A percentile compares a stretch with the other conserved stretches of the same genome.
Evolutionary conservation across 176 grass and related monocot species (phyloP).

Genomic region (Olyra latifolia): DNA sequence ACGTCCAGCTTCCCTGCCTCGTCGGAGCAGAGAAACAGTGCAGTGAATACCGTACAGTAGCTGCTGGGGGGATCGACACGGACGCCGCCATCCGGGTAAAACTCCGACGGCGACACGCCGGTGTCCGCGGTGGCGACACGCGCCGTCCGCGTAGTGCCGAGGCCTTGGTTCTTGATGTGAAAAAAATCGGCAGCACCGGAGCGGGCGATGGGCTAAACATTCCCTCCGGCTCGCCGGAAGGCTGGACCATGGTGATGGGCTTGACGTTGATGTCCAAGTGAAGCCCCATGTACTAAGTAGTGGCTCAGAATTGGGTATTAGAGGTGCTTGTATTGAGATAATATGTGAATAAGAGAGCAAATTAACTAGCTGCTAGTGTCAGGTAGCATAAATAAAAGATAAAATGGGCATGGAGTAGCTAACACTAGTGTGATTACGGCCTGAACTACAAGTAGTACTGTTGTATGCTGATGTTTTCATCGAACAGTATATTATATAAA

Average conservation of each 20-base stretch:
- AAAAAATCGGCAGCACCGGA: background rate
- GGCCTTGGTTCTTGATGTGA: background rate
- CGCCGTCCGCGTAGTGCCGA: background rate
- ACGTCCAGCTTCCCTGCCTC: background rate
- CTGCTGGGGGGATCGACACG: background rate
- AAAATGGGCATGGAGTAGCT: too few relatives aligned
- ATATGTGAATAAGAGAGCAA: too few relatives aligned
- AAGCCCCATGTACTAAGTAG: background rate
- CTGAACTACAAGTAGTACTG: background rate
- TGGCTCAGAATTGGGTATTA: too few relatives aligned
- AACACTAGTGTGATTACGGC: too few relatives aligned
- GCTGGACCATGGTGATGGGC: constrained; percentile 22
- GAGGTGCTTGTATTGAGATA: too few relatives aligned
- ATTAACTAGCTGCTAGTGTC: too few relatives aligned
- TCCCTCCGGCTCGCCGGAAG: background rate
- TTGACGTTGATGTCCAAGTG: background rate
- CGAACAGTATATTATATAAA: too few relatives aligned
- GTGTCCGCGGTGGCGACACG: constrained; percentile 1
- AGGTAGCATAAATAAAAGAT: too few relatives aligned
- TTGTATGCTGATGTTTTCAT: background rate
- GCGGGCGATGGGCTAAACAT: constrained; percentile 15
- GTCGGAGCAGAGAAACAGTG: background rate
- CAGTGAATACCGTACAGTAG: background rate
- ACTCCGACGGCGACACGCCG: background rate
- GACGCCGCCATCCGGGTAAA: background rate